Conservation (phyloP, 805 yeast species). For the Suhomyces kilbournensis region DNA sequence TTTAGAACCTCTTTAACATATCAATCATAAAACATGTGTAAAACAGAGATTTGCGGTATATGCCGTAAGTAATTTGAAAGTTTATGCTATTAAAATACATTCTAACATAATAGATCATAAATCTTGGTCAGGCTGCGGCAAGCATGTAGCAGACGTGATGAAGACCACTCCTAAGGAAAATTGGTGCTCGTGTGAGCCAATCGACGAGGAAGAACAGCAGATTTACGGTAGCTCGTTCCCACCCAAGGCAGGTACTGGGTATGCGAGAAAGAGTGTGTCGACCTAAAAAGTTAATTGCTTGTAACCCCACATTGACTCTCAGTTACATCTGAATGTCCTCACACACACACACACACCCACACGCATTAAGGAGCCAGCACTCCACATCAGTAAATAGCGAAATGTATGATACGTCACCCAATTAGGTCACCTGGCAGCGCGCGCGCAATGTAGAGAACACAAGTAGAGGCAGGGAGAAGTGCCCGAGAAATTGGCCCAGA, state of each 20-base stretch:
- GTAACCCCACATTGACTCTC: neutral
- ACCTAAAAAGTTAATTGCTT: neutral
- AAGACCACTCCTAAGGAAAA: slow-evolving; percentile 42
- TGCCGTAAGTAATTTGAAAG: slow-evolving; percentile 20
- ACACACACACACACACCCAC: neutral
- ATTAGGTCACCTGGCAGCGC: neutral
- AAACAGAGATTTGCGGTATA: slow-evolving; percentile 35
- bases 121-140: slow-evolving; percentile 65
- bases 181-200: slow-evolving; percentile 56
- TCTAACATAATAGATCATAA: slow-evolving; percentile 35
- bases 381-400: neutral
- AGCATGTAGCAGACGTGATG: slow-evolving; percentile 56
- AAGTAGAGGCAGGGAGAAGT: neutral
- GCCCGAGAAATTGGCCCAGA: neutral
- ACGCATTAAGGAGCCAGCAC: neutral
- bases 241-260: slow-evolving; percentile 64
- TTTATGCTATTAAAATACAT: neutral
- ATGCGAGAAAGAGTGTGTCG: slow-evolving; percentile 22
- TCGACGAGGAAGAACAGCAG: slow-evolving; percentile 33
- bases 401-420: neutral
- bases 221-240: slow-evolving; percentile 36
- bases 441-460: neutral
- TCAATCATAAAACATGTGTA: slow-evolving; percentile 25
- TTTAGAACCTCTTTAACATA: too few relatives aligned
- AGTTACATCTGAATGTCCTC: neutral